phyloP scores from a whole-genome alignment of 2,329 filamentous ascomycete genomes.

The Stemphylium beticola region DNA sequence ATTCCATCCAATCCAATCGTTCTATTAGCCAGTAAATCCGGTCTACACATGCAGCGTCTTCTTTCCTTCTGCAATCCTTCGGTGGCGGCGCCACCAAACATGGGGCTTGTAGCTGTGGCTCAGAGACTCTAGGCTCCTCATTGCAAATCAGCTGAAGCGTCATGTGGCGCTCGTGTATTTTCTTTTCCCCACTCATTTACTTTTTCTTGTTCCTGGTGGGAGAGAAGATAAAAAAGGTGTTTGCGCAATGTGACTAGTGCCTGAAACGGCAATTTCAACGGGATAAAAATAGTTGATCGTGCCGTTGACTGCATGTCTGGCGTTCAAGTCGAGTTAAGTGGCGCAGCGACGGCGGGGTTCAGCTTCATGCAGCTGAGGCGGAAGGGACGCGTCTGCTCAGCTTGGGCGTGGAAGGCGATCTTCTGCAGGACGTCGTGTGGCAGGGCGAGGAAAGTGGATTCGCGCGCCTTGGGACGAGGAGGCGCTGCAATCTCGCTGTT shows the following conservation, averaged over 20 bases:
- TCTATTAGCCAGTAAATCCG: not conserved
- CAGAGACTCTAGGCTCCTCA: not conserved
- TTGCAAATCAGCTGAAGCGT: not conserved
- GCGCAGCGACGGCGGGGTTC: not conserved
- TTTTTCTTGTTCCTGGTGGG: too few species aligned
- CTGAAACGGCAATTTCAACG: not conserved
- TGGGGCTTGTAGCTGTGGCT: not conserved
- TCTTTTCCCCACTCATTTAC: too few species aligned
- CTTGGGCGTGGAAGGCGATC: not conserved
- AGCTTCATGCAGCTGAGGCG: conserved; percentile 6
- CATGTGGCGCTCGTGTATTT: too few species aligned
- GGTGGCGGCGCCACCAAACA: too few species aligned
- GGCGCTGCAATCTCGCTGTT: not conserved
- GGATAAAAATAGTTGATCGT: too few species aligned
- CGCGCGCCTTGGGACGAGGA: not conserved
- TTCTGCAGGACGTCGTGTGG: not conserved
- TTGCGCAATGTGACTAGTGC: too few species aligned
- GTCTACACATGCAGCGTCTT: not conserved
- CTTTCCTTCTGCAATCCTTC: not conserved
- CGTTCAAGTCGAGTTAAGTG: not conserved
- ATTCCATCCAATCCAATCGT: not conserved
- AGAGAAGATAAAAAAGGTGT: too few species aligned
- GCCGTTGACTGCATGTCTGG: too few species aligned
- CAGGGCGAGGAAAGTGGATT: not conserved
- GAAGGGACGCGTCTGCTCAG: not conserved